A percentile compares a stretch with the other conserved stretches of the same genome.
Evolutionary conservation across 2,329 filamentous ascomycete genomes (phyloP).

Genomic region (Colletotrichum scovillei): DNA sequence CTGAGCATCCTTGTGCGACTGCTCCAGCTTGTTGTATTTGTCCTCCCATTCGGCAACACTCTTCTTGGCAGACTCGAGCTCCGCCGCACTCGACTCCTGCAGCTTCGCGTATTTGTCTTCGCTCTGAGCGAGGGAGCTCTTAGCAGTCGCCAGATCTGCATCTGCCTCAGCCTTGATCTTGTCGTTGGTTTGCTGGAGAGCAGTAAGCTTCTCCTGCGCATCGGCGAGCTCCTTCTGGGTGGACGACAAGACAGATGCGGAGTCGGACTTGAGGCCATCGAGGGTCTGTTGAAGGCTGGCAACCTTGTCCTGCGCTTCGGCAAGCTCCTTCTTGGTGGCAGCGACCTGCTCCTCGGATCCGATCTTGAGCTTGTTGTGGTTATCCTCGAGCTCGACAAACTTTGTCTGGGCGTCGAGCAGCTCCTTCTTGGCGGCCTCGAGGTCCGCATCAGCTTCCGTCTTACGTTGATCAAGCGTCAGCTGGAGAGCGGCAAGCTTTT

Average conservation of each 20-base stretch:
- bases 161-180: conserved; percentile 43
- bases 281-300: conserved; percentile 29
- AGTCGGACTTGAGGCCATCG: conserved; percentile 42
- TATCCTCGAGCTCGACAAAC: conserved; percentile 44
- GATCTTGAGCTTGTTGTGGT: conserved; percentile 43
- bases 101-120: conserved; percentile 40
- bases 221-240: conserved; percentile 44
- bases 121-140: conserved; percentile 37
- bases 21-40: conserved; percentile 37
- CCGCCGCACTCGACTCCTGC: conserved; percentile 39
- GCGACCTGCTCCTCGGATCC: conserved; percentile 46
- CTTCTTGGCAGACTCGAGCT: conserved; percentile 37
- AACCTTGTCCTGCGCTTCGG: conserved; percentile 43
- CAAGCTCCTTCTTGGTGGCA: conserved; percentile 44
- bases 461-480: conserved; percentile 43
- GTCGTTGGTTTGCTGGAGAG: conserved; percentile 41
- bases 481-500: conserved; percentile 45
- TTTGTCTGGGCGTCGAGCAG: conserved; percentile 38
- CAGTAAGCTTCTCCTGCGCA: conserved; percentile 33
- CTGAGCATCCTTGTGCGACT: conserved; percentile 41
- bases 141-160: conserved; percentile 38
- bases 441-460: conserved; percentile 46
- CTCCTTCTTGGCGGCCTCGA: conserved; percentile 43
- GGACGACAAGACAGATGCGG: conserved; percentile 42
- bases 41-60: conserved; percentile 39